A percentile compares a stretch with the other conserved stretches of the same genome.
These are phyloP conservation scores for Centaurea solstitialis DNA, from an alignment of 129 eudicot species.

Conservation along the genomic window DNA sequence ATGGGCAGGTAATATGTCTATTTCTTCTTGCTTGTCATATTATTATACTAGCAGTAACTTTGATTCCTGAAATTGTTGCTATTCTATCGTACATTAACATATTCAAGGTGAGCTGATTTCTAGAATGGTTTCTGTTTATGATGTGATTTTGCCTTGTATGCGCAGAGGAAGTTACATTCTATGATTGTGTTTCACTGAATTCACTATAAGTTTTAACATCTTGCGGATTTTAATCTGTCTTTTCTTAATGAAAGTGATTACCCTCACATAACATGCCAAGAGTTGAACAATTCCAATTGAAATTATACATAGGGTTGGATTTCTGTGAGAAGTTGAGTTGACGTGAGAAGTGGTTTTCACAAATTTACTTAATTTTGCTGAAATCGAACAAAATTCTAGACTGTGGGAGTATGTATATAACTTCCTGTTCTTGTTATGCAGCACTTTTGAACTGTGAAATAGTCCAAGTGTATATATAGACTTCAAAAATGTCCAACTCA, in stretches of 20 bases:
- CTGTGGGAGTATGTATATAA: not conserved
- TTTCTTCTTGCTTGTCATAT: not conserved
- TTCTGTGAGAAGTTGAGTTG: not conserved
- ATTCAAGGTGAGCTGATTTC: not conserved
- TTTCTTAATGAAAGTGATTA: not conserved
- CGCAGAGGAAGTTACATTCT: not conserved
- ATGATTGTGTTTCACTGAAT: not conserved
- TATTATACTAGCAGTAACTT: not conserved
- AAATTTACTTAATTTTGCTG: too few relatives aligned
- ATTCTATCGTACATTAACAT: not conserved
- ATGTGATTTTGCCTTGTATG: not conserved
- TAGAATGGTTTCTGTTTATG: not conserved
- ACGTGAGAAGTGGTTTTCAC: too few relatives aligned
- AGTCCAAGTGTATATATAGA: too few relatives aligned
- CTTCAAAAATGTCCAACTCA: too few relatives aligned
- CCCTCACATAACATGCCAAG: not conserved
- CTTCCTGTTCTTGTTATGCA: too few relatives aligned
- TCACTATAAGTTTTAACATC: not conserved
- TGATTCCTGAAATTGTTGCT: not conserved
- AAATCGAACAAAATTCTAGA: not conserved
- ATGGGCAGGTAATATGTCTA: constrained; percentile 66
- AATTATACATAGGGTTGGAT: not conserved
- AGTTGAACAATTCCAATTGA: not conserved
- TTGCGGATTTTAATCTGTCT: not conserved
- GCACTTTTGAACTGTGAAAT: not conserved